Base-by-base conservation (phyloP, 1,284 basidiomycete species). In the Rhodotorula sp. region DNA sequence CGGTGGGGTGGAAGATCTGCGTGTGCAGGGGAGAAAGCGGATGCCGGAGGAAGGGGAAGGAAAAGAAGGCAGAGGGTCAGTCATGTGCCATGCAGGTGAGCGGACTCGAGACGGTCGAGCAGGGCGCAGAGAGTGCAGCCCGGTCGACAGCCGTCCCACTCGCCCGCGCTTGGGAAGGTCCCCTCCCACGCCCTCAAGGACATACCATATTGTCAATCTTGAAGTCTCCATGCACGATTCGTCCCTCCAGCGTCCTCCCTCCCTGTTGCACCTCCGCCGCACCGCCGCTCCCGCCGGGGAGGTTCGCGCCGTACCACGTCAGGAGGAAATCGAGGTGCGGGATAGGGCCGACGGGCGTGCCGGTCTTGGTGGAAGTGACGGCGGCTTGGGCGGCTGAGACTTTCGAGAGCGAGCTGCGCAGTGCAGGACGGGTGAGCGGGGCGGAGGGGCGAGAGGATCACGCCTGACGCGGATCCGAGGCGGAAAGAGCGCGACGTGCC, bases 191-290 rank as follows among this genome's bases (percentile, higher is more conserved):
- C 36, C 44, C 44, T 44, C 44, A 46, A 12, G 27, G 53, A 77
- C 77, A 9, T 2, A 79, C 79, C 62, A 98, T 81, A 80, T 98
- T 99, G 82, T 99, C 95, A 34, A 97, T 86, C 82, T 99, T 99
- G 81, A 93, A 98, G 82, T 98, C 95, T 34, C 96, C 95, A 80
- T 98, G 95, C 8, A 97, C 92, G 74, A 96, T 88, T 9, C 83
- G 79, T 17, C 79, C 78, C 50, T 91, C 87, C 64, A 88, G 84
- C 6, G 39, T 63, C 51, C 62, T 54, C n/a, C 62, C 62, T 12
- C 39, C 50, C 39, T 53, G 54, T 29, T n/a, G 27, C 22, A 46
- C 34, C 22, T 44, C 39, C 32, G 25, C 27, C 25, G 13, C 27
- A 6, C 22, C 39, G 2, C 74, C 88, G 75, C 84, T 86, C 79